Base-by-base conservation (phyloP, 2,329 filamentous ascomycete species). In the Nemania abortiva region DNA sequence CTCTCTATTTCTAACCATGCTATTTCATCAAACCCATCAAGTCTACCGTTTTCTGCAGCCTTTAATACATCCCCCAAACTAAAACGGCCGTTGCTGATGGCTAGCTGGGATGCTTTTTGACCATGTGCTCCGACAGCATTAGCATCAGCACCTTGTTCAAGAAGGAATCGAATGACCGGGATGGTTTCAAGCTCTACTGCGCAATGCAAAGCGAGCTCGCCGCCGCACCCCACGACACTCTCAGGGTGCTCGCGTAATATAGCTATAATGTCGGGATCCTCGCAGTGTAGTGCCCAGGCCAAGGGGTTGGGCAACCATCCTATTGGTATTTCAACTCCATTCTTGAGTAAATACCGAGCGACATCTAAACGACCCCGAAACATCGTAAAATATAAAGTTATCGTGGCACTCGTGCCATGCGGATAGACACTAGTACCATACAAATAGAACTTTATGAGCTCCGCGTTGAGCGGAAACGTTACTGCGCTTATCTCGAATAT, bases 91-190 rank as follows among this genome's bases (percentile, higher is more conserved):
- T 15, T 55, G n/a, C 34, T 29, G 22, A 2, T 56, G 3, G 57
- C 57, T 1, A 56, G 39, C 9, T 62, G 24, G 2, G 59, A 5
- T 20, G 53, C 65, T 37, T 45, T 63, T 24, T 24, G 24, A 7
- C 65, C 54, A 54, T 34, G 18, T 24, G 0, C 3, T 22, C 56
- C 50, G 2, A 60, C 15, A 11, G 10, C 34, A 3, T 4, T 34
- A 24, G 37, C 20, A 29, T 63, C 20, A 20, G 53, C 53, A 15
- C 47, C 27, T 22, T 54, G 47, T 6, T 59, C 37, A n/a, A 63
- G 49, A 45, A 66, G 53, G 15, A 67, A 59, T 18, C 24, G 47
- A 47, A 58, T 11, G 5, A 63, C 34, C 1, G 13, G 27, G 4
- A 37, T 10, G 6, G 27, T 18, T 27, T 31, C 45, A 18, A 53